Percentiles rank a stretch among this genome's conserved stretches.
phyloP scores from a whole-genome alignment of 2,329 filamentous ascomycete species.

The Scorias spongiosa region DNA sequence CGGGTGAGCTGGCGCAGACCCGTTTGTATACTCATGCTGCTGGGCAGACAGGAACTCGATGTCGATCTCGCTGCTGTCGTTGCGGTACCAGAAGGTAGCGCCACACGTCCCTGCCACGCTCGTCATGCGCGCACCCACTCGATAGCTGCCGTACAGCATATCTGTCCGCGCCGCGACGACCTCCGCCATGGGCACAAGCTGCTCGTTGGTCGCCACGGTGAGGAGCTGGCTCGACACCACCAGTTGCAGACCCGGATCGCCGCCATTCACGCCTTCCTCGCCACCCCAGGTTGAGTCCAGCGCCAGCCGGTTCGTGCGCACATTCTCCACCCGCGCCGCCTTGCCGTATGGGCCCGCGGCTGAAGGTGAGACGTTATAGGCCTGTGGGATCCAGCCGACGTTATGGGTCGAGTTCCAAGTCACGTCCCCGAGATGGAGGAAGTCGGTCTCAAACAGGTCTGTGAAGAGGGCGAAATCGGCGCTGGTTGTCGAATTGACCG shows the following conservation, averaged over 20 bases:
- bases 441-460: conserved; percentile 57
- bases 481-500: conserved; percentile 32
- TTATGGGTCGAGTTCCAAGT: conserved; percentile 19
- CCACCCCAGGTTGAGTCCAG: conserved; percentile 29
- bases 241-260: conserved; percentile 41
- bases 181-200: conserved; percentile 47
- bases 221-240: conserved; percentile 31
- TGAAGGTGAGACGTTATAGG: conserved; percentile 48
- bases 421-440: conserved; percentile 37
- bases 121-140: conserved; percentile 51
- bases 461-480: conserved; percentile 41
- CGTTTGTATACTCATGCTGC: conserved; percentile 2
- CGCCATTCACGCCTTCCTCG: conserved; percentile 26
- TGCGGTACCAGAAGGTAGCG: conserved; percentile 72
- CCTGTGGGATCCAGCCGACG: conserved; percentile 50
- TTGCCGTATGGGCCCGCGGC: conserved; percentile 53
- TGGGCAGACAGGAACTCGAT: conserved; percentile 62
- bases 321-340: conserved; percentile 42
- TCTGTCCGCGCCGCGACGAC: conserved; percentile 46
- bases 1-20: conserved; percentile 40
- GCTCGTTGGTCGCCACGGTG: conserved; percentile 6
- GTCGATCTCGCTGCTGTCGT: conserved; percentile 68
- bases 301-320: conserved; percentile 37
- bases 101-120: conserved; percentile 51
- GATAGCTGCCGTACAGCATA: conserved; percentile 54